phyloP scores from a whole-genome alignment of 352 stramenopile genomes.

The Globisporangium cederbergense region DNA sequence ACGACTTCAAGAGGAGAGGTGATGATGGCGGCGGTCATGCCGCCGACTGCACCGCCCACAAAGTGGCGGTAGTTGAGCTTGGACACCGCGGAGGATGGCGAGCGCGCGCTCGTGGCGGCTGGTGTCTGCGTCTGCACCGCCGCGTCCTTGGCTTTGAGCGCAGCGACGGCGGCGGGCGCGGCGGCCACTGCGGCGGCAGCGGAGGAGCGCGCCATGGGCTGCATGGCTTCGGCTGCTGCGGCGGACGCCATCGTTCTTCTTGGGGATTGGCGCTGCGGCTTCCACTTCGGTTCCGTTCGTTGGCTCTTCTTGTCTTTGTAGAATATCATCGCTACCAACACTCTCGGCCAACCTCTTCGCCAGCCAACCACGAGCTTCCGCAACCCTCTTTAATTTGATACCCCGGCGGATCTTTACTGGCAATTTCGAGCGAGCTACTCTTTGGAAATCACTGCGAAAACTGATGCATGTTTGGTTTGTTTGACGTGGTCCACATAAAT shows the following conservation, averaged over 20 bases:
- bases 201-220: conserved; percentile 15
- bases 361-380: conserved; percentile 3
- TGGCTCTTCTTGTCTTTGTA: conserved; percentile 13
- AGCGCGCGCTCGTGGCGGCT: conserved; percentile 11
- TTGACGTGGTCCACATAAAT: not conserved
- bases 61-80: conserved; percentile 60
- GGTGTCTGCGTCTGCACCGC: not conserved
- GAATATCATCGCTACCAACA: conserved; percentile 13
- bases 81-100: not conserved
- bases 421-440: not conserved
- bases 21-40: conserved; percentile 79
- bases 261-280: conserved; percentile 2
- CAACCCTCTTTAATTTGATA: not conserved
- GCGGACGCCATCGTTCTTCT: conserved; percentile 10
- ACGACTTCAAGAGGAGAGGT: conserved; percentile 84
- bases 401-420: not conserved
- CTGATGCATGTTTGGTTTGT: not conserved
- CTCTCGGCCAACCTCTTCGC: not conserved
- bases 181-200: conserved; percentile 5
- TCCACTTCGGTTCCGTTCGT: not conserved
- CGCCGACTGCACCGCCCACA: conserved; percentile 65
- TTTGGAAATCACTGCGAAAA: not conserved
- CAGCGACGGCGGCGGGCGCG: conserved; percentile 3
- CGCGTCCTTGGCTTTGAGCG: conserved; percentile 11
- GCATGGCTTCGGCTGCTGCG: conserved; percentile 11